Evolutionary conservation across 1,284 basidiomycete species (phyloP).

Genomic region (Ceratobasidium theobromae): DNA sequence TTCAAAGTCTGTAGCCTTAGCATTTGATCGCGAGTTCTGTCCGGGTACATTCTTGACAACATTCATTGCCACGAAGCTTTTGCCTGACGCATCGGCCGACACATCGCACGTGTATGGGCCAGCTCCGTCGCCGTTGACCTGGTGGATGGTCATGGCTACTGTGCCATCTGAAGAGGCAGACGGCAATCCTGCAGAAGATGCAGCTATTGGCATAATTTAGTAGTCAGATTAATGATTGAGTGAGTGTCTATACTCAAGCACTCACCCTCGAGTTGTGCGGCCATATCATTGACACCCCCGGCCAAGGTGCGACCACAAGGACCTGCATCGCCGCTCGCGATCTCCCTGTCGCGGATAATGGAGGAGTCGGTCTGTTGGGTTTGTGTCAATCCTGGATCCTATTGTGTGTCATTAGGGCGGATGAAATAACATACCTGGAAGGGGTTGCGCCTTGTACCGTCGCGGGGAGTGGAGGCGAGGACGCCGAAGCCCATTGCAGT

Average conservation of each 20-base stretch:
- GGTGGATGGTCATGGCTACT: slow-evolving; percentile 4
- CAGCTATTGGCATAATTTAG: slow-evolving; percentile 20
- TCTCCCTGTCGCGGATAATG: slow-evolving; percentile 6
- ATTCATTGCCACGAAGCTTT: slow-evolving; percentile 36
- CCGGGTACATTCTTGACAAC: slow-evolving; percentile 40
- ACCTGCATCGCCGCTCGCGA: background rate
- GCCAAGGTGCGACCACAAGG: slow-evolving; percentile 36
- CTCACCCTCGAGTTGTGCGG: slow-evolving; percentile 35
- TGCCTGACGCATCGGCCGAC: slow-evolving; percentile 36
- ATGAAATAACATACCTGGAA: slow-evolving; percentile 36
- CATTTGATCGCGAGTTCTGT: slow-evolving; percentile 33
- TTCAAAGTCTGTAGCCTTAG: slow-evolving; percentile 38
- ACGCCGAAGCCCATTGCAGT: slow-evolving; percentile 38
- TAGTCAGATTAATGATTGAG: background rate
- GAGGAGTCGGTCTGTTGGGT: slow-evolving; percentile 39
- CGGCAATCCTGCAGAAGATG: slow-evolving; percentile 11
- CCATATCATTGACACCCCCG: slow-evolving; percentile 39
- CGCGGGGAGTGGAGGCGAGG: slow-evolving; percentile 39
- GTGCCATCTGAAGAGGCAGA: background rate
- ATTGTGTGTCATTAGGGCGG: background rate
- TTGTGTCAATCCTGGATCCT: background rate
- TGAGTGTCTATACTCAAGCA: background rate
- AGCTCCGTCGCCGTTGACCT: slow-evolving; percentile 23
- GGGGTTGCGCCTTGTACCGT: slow-evolving; percentile 37
- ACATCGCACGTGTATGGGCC: slow-evolving; percentile 29